phyloP scores from a whole-genome alignment of 495 filamentous ascomycete genomes.

The Hypoxylon fuscum region DNA sequence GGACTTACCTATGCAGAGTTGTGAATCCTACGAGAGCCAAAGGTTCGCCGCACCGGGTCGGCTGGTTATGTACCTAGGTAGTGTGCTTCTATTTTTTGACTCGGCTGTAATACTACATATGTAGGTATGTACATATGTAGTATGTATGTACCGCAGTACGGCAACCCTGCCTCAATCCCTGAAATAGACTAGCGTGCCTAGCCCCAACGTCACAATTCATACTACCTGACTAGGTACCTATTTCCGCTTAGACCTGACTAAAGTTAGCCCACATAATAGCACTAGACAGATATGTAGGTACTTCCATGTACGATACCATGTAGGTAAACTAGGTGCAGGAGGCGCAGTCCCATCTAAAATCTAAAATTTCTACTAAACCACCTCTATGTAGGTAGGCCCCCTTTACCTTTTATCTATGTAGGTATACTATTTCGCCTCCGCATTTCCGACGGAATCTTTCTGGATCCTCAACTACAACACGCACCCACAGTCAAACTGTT shows the following conservation, averaged over 20 bases:
- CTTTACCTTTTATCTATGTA: background rate
- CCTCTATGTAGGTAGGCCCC: background rate
- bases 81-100: constrained; percentile 31
- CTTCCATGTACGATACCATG: background rate
- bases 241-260: background rate
- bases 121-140: too few species aligned
- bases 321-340: background rate
- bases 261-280: background rate
- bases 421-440: too few species aligned
- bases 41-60: background rate
- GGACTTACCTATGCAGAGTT: background rate
- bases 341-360: background rate
- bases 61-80: too few species aligned
- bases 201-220: constrained; percentile 1
- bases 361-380: background rate
- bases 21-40: constrained; percentile 7
- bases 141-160: constrained; percentile 26
- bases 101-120: too few species aligned
- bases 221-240: too few species aligned
- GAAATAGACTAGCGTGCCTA: constrained; percentile 1
- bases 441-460: constrained; percentile 5
- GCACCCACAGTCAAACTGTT: background rate
- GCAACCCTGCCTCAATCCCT: background rate
- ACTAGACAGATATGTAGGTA: background rate
- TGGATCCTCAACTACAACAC: constrained; percentile 1